These are phyloP conservation scores for Middelhovenomyces tepae DNA, from an alignment of 805 yeast genomes.

Conservation along the genomic window DNA sequence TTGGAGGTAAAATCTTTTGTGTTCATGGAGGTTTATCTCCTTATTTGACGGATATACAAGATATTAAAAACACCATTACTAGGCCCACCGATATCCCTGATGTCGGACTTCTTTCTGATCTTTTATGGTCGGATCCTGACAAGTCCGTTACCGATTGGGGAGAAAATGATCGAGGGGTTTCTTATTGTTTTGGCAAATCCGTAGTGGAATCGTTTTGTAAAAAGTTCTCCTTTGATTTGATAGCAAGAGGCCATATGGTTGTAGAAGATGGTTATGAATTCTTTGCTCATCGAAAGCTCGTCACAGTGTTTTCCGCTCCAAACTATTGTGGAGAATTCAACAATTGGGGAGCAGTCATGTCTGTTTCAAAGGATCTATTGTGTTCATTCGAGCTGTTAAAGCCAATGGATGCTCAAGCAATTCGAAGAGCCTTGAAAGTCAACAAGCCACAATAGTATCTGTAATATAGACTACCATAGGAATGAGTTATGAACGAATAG, in stretches of 20 bases:
- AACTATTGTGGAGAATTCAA: constrained; percentile 79
- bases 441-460: too few relatives aligned
- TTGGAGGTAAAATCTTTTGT: constrained; percentile 89
- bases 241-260: constrained; percentile 84
- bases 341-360: constrained; percentile 98
- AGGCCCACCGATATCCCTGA: constrained; percentile 85
- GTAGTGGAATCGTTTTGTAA: constrained; percentile 70
- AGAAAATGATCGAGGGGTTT: constrained; percentile 78
- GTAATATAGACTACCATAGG: too few relatives aligned
- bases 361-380: constrained; percentile 83
- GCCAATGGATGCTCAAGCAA: constrained; percentile 53
- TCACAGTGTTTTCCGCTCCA: constrained; percentile 68
- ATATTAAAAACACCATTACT: constrained; percentile 61
- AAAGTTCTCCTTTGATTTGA: constrained; percentile 70
- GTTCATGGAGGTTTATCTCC: constrained; percentile 83
- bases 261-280: constrained; percentile 76
- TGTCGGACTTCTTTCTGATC: constrained; percentile 66
- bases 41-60: constrained; percentile 62
- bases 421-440: constrained; percentile 1
- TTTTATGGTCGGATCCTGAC: constrained; percentile 81
- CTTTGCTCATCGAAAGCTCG: constrained; percentile 61
- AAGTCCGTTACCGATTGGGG: constrained; percentile 81
- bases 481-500: too few relatives aligned
- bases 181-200: constrained; percentile 69
- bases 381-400: constrained; percentile 91